Base-by-base conservation (phyloP, 2,329 filamentous ascomycete species). In the Fonsecaea erecta region DNA sequence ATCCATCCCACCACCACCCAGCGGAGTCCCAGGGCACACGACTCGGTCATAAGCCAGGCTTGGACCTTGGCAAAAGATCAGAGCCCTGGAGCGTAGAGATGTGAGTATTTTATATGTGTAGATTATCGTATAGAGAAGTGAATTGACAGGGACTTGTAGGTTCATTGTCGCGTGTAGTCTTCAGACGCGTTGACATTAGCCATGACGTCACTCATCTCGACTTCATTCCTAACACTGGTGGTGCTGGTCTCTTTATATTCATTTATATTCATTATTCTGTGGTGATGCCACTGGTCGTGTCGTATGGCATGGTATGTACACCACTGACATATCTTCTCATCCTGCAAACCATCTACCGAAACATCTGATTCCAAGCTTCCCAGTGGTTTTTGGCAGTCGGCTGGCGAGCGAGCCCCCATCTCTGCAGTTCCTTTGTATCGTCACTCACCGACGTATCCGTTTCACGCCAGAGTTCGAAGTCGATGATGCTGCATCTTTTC, bases 401-500 rank as follows among this genome's bases (percentile, higher is more conserved):
- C 21, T 53, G 60, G 34, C 68, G 40, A 32, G 37, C 57, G 24
- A 71, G 52, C 24, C 68, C 70, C 70, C 70, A 71, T 43, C 68
- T 21, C 46, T 70, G 68, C 12, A 71, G 52, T 53, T 71, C 70
- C 32, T 67, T 68, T n/a, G 16, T 63, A 18, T 71, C 70, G 40
- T 70, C 62, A n/a, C 43, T 37, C n/a, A 68, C 37, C 2, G 40
- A 21, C 4, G 24, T 51, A 4, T 67, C 64, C 2, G 63, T 52
- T 14, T 62, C 62, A 26, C 69, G 63, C 70, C 70, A 71, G 6
- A 71, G 46, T 43, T 71, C 70, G 46, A 71, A 70, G 51, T 71
- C 70, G 40, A 71, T 70, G 24, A 71, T 69, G 28, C 63, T 68
- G 46, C 68, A 70, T 61, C 28, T 68, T 28, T 62, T 56, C 9